Conservation (phyloP, 2,329 filamentous ascomycete species). For the Xylaria sp. region DNA sequence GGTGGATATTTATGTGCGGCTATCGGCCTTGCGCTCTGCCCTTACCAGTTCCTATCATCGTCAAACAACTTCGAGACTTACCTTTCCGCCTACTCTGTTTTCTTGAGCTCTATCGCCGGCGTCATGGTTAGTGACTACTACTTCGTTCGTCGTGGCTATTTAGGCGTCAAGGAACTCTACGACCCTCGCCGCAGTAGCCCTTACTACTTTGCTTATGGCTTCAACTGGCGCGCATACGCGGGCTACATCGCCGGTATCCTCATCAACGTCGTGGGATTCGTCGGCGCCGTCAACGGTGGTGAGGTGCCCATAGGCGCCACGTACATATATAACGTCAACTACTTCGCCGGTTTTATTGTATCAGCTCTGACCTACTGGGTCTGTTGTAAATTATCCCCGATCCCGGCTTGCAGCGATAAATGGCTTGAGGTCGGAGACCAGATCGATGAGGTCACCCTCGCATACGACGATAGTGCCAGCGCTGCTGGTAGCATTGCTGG, state of each 20-base stretch:
- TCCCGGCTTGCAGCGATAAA: conserved; percentile 77
- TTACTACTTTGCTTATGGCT: conserved; percentile 79
- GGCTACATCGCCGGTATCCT: conserved; percentile 86
- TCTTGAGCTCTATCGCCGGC: conserved; percentile 93
- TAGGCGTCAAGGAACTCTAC: conserved; percentile 83
- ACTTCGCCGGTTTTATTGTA: conserved; percentile 85
- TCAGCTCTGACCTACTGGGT: conserved; percentile 74
- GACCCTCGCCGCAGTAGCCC: conserved; percentile 72
- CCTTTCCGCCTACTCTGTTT: conserved; percentile 90
- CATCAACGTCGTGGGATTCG: conserved; percentile 93
- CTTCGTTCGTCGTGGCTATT: conserved; percentile 81
- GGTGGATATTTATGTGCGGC: conserved; percentile 87
- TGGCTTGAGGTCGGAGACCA: conserved; percentile 66
- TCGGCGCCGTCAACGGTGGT: conserved; percentile 75
- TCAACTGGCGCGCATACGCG: conserved; percentile 85
- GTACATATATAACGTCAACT: conserved; percentile 92
- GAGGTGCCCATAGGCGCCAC: conserved; percentile 79
- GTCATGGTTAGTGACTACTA: conserved; percentile 93
- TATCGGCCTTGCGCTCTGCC: conserved; percentile 86
- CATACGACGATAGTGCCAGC: conserved; percentile 54
- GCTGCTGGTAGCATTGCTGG: conserved; percentile 13
- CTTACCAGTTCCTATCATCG: conserved; percentile 79
- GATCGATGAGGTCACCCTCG: conserved; percentile 64
- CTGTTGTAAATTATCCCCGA: conserved; percentile 75
- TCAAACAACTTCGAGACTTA: conserved; percentile 92